Evolutionary conservation across 176 grass and related monocot genomes (phyloP).

Genomic region (Oropetium thomaeum): DNA sequence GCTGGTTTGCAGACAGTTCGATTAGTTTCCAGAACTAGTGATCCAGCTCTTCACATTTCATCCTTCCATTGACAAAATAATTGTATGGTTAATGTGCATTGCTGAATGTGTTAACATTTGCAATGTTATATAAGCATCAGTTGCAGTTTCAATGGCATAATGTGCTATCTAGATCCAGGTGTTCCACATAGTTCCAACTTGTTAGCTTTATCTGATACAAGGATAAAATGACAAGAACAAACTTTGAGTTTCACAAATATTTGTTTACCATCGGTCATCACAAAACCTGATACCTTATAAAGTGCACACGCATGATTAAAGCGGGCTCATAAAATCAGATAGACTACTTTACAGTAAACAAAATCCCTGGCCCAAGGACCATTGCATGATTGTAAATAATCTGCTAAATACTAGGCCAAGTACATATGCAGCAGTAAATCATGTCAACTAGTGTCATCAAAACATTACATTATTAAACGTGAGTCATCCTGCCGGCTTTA

Average conservation of each 20-base stretch:
- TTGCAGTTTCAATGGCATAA: neutral
- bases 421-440: neutral
- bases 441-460: neutral
- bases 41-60: neutral
- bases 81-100: neutral
- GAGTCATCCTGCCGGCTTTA: neutral
- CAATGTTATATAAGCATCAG: neutral
- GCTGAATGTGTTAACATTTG: neutral
- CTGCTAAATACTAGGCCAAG: neutral
- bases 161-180: neutral
- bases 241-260: neutral
- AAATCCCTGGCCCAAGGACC: neutral
- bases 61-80: neutral
- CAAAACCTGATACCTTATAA: neutral
- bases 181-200: neutral
- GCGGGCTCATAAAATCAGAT: neutral
- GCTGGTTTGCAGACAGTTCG: neutral
- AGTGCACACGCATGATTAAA: neutral
- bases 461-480: slow-evolving; percentile 19
- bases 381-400: neutral
- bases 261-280: neutral
- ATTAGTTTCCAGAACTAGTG: neutral
- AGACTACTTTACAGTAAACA: neutral
- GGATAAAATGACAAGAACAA: neutral
- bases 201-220: neutral